Evolutionary conservation across 129 eudicot genomes (phyloP).

Genomic region (Silybum marianum): DNA sequence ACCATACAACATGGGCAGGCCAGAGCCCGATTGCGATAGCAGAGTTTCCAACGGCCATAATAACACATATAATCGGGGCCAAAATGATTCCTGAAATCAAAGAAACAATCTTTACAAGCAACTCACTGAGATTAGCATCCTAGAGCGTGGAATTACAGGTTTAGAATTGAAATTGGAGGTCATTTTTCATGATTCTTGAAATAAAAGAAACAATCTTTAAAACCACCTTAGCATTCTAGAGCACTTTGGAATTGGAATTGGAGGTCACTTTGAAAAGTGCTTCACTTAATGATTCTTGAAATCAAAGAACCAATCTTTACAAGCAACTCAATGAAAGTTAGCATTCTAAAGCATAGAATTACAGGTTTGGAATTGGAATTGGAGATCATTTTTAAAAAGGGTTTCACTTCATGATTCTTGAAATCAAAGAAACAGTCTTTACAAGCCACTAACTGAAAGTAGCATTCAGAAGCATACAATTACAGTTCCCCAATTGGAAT

Average conservation of each 20-base stretch:
- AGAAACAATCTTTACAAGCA: background rate
- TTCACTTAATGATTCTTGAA: slow-evolving; percentile 25
- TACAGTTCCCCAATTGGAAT: background rate
- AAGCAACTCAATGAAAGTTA: background rate
- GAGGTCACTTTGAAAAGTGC: background rate
- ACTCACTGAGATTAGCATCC: background rate
- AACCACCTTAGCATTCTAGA: too few species aligned
- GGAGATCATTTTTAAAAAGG: background rate
- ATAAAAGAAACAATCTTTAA: slow-evolving; percentile 17
- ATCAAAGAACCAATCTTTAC: slow-evolving; percentile 15
- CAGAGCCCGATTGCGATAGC: slow-evolving; percentile 75
- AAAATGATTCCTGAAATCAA: slow-evolving; percentile 59
- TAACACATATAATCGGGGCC: slow-evolving; percentile 70
- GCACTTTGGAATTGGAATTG: background rate
- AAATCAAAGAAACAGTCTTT: slow-evolving; percentile 21
- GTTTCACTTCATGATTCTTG: slow-evolving; percentile 26
- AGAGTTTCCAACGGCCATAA: slow-evolving; percentile 67
- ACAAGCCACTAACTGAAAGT: background rate
- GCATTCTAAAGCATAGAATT: background rate
- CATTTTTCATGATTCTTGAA: slow-evolving; percentile 26
- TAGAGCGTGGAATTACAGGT: background rate
- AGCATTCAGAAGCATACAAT: background rate
- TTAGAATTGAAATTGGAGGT: background rate
- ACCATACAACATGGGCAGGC: slow-evolving; percentile 69
- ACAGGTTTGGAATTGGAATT: background rate